These are phyloP conservation scores for Dactylorhiza incarnata DNA, from an alignment of 106 monocot species.

Conservation along the genomic window DNA sequence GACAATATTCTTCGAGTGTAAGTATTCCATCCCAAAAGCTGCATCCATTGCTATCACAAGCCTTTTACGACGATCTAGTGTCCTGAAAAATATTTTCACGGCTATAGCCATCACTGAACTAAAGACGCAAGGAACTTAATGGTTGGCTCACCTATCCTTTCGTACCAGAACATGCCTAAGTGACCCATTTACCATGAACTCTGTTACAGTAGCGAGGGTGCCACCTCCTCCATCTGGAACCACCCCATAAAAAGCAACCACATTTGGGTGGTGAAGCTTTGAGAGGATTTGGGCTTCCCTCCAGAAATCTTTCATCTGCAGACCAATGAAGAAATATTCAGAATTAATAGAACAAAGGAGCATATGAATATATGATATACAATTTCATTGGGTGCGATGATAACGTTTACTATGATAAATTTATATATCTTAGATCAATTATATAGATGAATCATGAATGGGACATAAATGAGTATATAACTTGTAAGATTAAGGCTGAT, in stretches of 20 bases:
- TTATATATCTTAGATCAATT: too few relatives aligned
- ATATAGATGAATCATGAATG: too few relatives aligned
- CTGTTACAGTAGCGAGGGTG: conserved; percentile 86
- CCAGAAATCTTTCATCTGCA: conserved; percentile 91
- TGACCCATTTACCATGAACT: conserved; percentile 97
- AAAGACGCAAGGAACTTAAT: conserved; percentile 6
- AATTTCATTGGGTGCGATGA: too few relatives aligned
- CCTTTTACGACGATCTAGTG: conserved; percentile 70
- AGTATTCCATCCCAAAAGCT: conserved; percentile 97
- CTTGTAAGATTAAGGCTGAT: too few relatives aligned
- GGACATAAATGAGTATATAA: too few relatives aligned
- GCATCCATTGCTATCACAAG: conserved; percentile 97
- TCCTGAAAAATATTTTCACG: conserved; percentile 25
- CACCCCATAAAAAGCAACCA: conserved; percentile 94
- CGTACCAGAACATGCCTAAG: conserved; percentile 66
- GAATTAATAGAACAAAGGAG: too few relatives aligned
- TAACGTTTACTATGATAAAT: too few relatives aligned
- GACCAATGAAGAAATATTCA: not conserved
- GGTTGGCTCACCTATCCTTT: conserved; percentile 55
- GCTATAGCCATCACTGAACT: not conserved
- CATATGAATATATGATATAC: too few relatives aligned
- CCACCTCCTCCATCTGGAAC: conserved; percentile 87
- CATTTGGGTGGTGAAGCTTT: conserved; percentile 96
- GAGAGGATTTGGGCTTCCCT: conserved; percentile 95
- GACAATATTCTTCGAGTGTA: conserved; percentile 91